A percentile compares a stretch with the other conserved stretches of the same genome.
These are phyloP conservation scores for Colletotrichum lentis DNA, from an alignment of 2,329 filamentous ascomycete species.

Conservation along the genomic window DNA sequence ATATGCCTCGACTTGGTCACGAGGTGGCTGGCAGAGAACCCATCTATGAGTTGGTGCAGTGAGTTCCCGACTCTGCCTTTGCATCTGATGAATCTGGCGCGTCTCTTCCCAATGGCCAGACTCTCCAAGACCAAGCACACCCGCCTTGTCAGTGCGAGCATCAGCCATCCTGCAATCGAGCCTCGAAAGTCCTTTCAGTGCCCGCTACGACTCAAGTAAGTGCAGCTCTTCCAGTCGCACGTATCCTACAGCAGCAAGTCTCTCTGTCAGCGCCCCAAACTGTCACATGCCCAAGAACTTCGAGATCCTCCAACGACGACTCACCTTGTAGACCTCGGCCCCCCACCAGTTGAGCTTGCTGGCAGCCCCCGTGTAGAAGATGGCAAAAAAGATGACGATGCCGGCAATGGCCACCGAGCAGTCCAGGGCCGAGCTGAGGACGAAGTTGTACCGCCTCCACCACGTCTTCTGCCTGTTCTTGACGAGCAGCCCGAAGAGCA, in stretches of 20 bases:
- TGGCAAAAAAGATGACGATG: constrained; percentile 48
- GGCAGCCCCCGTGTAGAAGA: constrained; percentile 45
- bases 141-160: not conserved
- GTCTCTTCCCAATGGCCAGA: not conserved
- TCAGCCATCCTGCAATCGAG: not conserved
- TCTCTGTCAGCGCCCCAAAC: not conserved
- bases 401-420: constrained; percentile 46
- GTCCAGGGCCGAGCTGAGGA: constrained; percentile 46
- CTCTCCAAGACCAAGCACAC: not conserved
- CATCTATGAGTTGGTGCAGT: not conserved
- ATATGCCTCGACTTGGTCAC: too few species aligned
- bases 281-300: not conserved
- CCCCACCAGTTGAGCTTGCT: constrained; percentile 46
- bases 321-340: constrained; percentile 41
- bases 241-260: constrained; percentile 21
- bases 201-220: constrained; percentile 1
- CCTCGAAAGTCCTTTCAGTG: not conserved
- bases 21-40: not conserved
- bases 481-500: constrained; percentile 43
- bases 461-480: constrained; percentile 42
- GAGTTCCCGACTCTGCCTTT: not conserved
- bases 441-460: constrained; percentile 47
- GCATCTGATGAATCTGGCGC: not conserved
- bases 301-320: not conserved
- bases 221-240: constrained; percentile 36